Evolutionary conservation across 768 basidiomycete genomes (phyloP), one percentile per base, ranked within the genome.

Genomic region (Termitomyces sp.): DNA sequence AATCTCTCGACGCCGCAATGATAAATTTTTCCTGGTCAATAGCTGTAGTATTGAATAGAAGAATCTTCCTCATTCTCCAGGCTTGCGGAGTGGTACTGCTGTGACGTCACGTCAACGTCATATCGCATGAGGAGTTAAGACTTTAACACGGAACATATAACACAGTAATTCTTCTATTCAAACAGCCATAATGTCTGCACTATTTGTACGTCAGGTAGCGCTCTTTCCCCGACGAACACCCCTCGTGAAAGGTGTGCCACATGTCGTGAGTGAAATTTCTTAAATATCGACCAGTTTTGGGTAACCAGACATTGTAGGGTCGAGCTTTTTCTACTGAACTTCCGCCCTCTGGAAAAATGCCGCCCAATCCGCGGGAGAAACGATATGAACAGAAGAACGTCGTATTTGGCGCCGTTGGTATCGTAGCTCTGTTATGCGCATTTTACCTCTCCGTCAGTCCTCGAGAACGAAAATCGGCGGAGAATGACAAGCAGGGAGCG

Each of bases 391-490:
- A 53, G 15, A 33, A 35, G 23, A 43, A 33, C 16, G 2, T 53
- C 15, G 27, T 53, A 25, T 53, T 46, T 29, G 53, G 53, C 42
- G 38, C 46, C 10, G 20, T 41, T 3, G 53, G 53, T 23, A 29
- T 47, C 1, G 22, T 16, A 15, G 53, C 45, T 12, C 12, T 54
- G 4, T 29, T 40, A 7, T 38, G 46, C 20, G 45, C 46, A 10
- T 54, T 48, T 27, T 53, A 53, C 20, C 12, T 54, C n/a, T 54
- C 31, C 20, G 27, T 25, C 46, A 47, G 22, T 27, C 53, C 53
- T 22, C 47, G 18, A 45, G 44, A 46, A 18, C 15, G 45, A 7
- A 47, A 23, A 16, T 16, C 1, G 16, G 3, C 31, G 33, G 18
- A 46, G 20, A 53, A 46, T 15, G 11, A 18, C 7, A 43, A 45